Conservation (phyloP, 73 alveolate species). For the Symbiodinium pilosum region DNA sequence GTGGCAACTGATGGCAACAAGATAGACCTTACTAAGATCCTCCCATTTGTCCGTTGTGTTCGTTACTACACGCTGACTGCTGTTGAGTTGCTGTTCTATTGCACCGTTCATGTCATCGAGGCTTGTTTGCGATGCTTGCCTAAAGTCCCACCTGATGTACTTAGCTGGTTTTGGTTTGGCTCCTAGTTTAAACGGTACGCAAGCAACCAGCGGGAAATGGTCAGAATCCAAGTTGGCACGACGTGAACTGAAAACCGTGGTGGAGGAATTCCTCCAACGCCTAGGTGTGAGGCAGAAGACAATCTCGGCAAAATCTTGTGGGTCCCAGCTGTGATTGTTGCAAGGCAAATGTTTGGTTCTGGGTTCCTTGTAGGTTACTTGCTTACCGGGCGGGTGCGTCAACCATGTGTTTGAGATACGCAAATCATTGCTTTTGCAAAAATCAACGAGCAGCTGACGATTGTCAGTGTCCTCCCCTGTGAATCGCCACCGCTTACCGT, state of each 20-base stretch:
- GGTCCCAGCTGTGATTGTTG: neutral
- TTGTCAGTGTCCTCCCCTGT: neutral
- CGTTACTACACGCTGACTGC: neutral
- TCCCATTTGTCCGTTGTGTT: neutral
- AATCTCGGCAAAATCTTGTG: neutral
- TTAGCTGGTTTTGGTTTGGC: neutral
- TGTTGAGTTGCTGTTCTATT: neutral
- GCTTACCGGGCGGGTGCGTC: neutral
- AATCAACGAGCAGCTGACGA: neutral
- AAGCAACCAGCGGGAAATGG: neutral
- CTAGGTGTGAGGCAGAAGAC: neutral
- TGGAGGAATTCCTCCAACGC: neutral
- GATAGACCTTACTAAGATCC: neutral
- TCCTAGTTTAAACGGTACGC: neutral
- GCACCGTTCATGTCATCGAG: neutral
- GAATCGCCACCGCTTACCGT: neutral
- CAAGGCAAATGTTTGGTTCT: neutral
- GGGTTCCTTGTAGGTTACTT: conserved; percentile 17
- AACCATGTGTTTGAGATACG: conserved; percentile 33
- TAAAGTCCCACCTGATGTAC: neutral
- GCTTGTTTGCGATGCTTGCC: neutral
- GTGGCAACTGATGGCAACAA: neutral
- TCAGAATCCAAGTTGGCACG: neutral
- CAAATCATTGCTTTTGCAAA: neutral
- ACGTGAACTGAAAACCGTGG: neutral